Base-by-base conservation (phyloP, 306 rosid species). In the Parietaria judaica region DNA sequence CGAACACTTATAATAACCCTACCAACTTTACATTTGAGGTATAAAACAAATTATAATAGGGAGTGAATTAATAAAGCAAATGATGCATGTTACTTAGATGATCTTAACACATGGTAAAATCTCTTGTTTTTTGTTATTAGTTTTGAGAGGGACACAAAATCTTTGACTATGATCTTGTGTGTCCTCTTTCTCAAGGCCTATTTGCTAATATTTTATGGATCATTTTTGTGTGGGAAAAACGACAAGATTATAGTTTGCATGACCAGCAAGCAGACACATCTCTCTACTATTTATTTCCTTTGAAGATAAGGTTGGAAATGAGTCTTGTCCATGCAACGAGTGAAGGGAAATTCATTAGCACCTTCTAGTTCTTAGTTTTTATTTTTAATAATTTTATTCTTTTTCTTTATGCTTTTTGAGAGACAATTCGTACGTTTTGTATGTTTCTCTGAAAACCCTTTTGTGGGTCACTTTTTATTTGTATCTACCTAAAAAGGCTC, bases 241-340 rank as follows among this genome's bases (percentile, higher is more conserved):
- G 23, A 67, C 38, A 66, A 56, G 68, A 56, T 58, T 31, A 17
- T 23, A 16, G 67, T 46, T 54, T 66, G 62, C 44, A 80, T 75
- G 78, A 74, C 51, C 61, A 51, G 63, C 77, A 67, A 77, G 49
- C 66, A 54, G 74, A 72, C 85, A 73, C 67, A 62, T 68, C 61
- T 76, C 54, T 48, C 53, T 53, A 41, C 34, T 61, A 31, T 36
- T 37, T 50, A 23, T 49, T 56, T 23, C 31, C 31, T 63, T 47
- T 62, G 6, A 12, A 74, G 82, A 74, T 78, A 80, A 74, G 75
- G 66, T 10, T 74, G 70, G 51, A 74, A 72, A 69, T 62, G 68
- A 80, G 72, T 64, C 58, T 57, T 71, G 82, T 79, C 53, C 53
- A 49, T 4, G 78, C 78, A 72, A 62, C 70, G 63, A 65, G 49